Base-by-base conservation (phyloP, 2,329 filamentous ascomycete species). In the Calonectria hawksworthii region DNA sequence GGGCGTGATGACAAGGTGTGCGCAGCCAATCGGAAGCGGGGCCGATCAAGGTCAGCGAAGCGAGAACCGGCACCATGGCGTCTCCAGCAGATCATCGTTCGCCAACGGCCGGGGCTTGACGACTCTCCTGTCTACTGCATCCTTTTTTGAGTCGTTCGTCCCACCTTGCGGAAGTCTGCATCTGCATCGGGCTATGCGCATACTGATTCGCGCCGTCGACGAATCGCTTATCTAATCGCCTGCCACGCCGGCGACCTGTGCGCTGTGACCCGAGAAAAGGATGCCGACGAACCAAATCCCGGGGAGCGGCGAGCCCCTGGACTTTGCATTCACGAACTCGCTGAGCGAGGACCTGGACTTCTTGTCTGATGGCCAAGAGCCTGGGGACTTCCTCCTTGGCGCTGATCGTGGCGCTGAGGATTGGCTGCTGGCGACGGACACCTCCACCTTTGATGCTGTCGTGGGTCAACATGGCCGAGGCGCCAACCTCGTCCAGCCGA, bases 1-100 rank as follows among this genome's bases (percentile, higher is more conserved):
- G 68, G 72, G 72, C 72, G 72, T 16, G 44, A 59, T 72, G 68
- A 74, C 72, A 74, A 68, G 72, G 64, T 54, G 36, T 32, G 34
- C 4, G 52, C 16, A 47, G 23, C 68, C 68, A 74, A 72, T 73
- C 72, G 67, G 72, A 50, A 32, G 32, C 38, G 32, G 5, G 34
- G 10, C 67, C 72, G 66, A 73, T 36, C 9, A 16, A 23, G 13
- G 38, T 70, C 26, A 23, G 51, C 59, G 50, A 54, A 52, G 21
- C 66, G 59, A 69, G 64, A 56, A 30, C 59, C 34, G 56, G 44
- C 54, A 65, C 54, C 14, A 50, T 51, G 47, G 32, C 14, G 9
- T 6, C 14, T 6, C 13, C 38, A 11, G 41, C 26, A 65, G 61
- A 47, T 50, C 10, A 65, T 50, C 41, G 38, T 50, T 47, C 10